phyloP scores from a whole-genome alignment of 2,329 filamentous ascomycete genomes.

The Elsinoe necatrix region DNA sequence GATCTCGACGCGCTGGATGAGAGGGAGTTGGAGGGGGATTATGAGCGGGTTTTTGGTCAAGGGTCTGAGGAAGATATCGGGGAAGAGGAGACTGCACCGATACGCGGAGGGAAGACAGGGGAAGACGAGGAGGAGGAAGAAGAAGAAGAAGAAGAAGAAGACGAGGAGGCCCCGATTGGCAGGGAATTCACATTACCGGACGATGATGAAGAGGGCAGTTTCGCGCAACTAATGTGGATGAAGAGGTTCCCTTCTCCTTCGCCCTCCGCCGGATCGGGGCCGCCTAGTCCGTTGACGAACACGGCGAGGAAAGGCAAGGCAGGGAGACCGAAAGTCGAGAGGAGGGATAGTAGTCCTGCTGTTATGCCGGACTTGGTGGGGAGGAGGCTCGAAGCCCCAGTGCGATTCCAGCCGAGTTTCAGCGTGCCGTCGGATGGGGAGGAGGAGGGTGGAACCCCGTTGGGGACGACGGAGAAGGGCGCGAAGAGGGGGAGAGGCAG shows the following conservation, averaged over 20 bases:
- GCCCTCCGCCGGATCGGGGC: neutral
- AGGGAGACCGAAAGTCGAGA: neutral
- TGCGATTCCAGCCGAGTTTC: constrained; percentile 28
- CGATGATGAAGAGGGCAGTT: neutral
- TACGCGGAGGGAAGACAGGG: constrained; percentile 18
- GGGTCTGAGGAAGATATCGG: constrained; percentile 34
- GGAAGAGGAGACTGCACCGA: constrained; percentile 32
- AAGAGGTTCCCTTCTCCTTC: constrained; percentile 1
- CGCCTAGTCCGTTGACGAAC: constrained; percentile 10
- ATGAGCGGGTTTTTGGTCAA: constrained; percentile 32
- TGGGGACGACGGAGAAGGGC: neutral
- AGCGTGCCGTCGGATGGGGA: constrained; percentile 5
- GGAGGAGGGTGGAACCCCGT: neutral
- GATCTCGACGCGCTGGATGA: constrained; percentile 81
- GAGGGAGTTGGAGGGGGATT: constrained; percentile 45
- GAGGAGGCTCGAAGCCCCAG: constrained; percentile 24
- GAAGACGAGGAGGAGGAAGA: constrained; percentile 20
- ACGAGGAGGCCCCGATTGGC: neutral
- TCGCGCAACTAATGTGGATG: constrained; percentile 6
- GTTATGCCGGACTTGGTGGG: constrained; percentile 27
- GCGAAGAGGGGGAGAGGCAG: neutral
- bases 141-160: neutral
- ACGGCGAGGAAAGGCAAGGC: neutral
- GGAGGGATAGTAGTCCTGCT: constrained; percentile 17
- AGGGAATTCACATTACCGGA: neutral